Base-by-base conservation (phyloP, 2,329 filamentous ascomycete species). In the Colletotrichum orchidophilum region DNA sequence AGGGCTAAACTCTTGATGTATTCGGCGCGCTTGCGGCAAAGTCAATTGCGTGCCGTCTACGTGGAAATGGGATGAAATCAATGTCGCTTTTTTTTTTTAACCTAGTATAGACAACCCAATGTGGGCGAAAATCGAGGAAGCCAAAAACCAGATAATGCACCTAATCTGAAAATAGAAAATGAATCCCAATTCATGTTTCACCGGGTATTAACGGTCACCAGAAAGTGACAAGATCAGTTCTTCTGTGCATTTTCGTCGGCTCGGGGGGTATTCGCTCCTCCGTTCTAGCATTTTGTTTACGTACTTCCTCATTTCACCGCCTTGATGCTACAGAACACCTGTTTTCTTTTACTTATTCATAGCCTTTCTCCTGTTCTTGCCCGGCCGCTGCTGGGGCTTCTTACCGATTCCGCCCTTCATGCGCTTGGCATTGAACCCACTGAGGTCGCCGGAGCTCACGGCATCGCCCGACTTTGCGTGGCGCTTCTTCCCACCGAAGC, bases 401-500 rank as follows among this genome's bases (percentile, higher is more conserved):
- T 76, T 74, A 75, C 78, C 81, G 55, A 74, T 75, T 21, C 80
- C 78, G 18, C 84, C 87, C 87, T 97, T 97, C 94, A 97, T 97
- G 83, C 91, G 93, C 86, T 92, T 94, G 46, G 87, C 88, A 65
- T 92, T 95, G 85, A 97, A 98, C 1, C 89, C 90, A 73, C 90
- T 90, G 75, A 97, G 84, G 81, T 99, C 96, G 72, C 90, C 92
- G 57, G 91, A 95, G 74, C 94, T 97, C 73, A 88, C 80, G 59
- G 95, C 95, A 82, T 98, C 95, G 75, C 94, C 94, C 72, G 95
- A 97, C 90, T 99, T 99, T 67, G 88, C 83, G 80, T 95, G 91
- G 66, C 93, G 88, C 88, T 99, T 99, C 90, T 97, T 98, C 76
- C 96, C 96, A 72, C 96, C 96, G 78, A 96, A 97, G 27, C 96